Conservation (phyloP, 768 basidiomycete genomes). For the Auriscalpium microsporum region DNA sequence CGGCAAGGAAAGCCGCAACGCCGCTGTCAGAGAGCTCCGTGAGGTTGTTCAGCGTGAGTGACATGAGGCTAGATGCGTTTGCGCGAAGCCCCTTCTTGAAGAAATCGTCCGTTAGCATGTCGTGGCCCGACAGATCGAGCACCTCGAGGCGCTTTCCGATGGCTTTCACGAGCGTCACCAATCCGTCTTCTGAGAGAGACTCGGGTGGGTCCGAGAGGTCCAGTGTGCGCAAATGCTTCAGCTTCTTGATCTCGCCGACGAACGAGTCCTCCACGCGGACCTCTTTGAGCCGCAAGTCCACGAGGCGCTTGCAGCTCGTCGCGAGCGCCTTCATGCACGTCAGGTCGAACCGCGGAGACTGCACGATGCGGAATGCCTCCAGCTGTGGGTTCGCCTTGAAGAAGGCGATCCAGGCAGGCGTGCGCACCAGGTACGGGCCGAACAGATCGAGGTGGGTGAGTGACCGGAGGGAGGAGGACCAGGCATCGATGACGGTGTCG, state of each 20-base stretch:
- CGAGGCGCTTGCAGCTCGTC: slow-evolving; percentile 42
- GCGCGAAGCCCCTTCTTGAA: slow-evolving; percentile 52
- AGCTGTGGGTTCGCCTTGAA: slow-evolving; percentile 57
- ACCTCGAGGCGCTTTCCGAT: slow-evolving; percentile 49
- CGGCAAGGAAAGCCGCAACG: slow-evolving; percentile 56
- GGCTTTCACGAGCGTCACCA: slow-evolving; percentile 44
- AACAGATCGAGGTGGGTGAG: slow-evolving; percentile 72
- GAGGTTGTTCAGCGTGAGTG: slow-evolving; percentile 48
- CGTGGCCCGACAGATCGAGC: slow-evolving; percentile 69
- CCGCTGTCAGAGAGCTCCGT: slow-evolving; percentile 63
- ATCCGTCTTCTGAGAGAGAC: slow-evolving; percentile 46
- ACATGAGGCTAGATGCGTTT: slow-evolving; percentile 37
- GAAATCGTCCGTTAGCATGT: slow-evolving; percentile 48
- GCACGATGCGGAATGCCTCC: slow-evolving; percentile 68
- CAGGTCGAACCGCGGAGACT: slow-evolving; percentile 80
- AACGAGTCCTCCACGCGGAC: slow-evolving; percentile 62
- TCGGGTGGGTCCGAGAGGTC: slow-evolving; percentile 60
- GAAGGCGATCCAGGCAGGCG: slow-evolving; percentile 66
- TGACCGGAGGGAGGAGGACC: slow-evolving; percentile 53
- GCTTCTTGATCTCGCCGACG: slow-evolving; percentile 39
- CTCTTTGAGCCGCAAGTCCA: slow-evolving; percentile 72
- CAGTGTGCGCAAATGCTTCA: slow-evolving; percentile 44
- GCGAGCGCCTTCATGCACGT: slow-evolving; percentile 56
- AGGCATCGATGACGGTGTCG: slow-evolving; percentile 46
- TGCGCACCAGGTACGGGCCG: slow-evolving; percentile 79